Evolutionary conservation across 495 filamentous ascomycete genomes (phyloP).

Genomic region (Lepraria neglecta): DNA sequence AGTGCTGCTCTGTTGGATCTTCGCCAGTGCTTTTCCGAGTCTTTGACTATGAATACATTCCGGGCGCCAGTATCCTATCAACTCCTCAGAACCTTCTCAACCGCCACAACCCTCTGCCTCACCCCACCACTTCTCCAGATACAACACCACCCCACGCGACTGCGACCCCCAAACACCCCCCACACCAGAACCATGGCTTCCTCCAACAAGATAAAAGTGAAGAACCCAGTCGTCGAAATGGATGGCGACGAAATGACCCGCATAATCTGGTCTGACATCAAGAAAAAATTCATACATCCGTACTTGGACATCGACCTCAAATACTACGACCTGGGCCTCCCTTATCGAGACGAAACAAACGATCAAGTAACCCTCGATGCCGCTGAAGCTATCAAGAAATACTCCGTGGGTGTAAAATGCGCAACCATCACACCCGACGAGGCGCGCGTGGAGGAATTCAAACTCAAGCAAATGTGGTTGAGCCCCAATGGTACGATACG

Average conservation of each 20-base stretch:
- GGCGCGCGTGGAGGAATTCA: slow-evolving; percentile 92
- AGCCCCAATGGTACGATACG: slow-evolving; percentile 97
- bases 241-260: slow-evolving; percentile 99
- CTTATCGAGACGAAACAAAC: slow-evolving; percentile 91
- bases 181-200: slow-evolving; percentile 23
- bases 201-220: slow-evolving; percentile 79
- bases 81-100: background rate
- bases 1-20: background rate
- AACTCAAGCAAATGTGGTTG: slow-evolving; percentile 99
- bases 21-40: background rate
- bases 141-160: background rate
- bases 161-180: background rate
- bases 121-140: background rate
- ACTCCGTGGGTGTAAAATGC: slow-evolving; percentile 97
- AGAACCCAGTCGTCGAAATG: slow-evolving; percentile 94
- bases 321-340: slow-evolving; percentile 96
- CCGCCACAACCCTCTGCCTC: background rate
- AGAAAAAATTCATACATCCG: slow-evolving; percentile 91
- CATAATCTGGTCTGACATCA: slow-evolving; percentile 98
- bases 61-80: slow-evolving; percentile 8
- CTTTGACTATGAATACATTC: slow-evolving; percentile 9
- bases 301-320: slow-evolving; percentile 97
- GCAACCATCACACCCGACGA: slow-evolving; percentile 99
- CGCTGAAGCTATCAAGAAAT: slow-evolving; percentile 97
- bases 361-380: slow-evolving; percentile 92